Evolutionary conservation across 106 monocot genomes (phyloP), one percentile per base, ranked within the genome.

Genomic region (Acorus calamus): DNA sequence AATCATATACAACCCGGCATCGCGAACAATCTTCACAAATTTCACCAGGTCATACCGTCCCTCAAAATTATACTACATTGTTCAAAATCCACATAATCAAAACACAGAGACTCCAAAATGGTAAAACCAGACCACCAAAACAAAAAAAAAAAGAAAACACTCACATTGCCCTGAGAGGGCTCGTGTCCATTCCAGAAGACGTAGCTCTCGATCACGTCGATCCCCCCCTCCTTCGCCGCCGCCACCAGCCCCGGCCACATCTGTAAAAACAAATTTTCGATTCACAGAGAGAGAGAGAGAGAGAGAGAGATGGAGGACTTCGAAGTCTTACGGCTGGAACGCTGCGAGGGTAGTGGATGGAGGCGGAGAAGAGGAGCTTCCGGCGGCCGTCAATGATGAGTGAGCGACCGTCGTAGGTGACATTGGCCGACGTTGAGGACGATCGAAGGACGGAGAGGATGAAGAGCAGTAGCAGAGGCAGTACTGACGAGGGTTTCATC

Each of bases 181-280:
- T 94, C 94, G 72, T 94, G 94, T 44, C 94, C 94, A 61, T 94
- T 94, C 94, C 94, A 94, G 75, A 94, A 94, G 50, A 94, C 94
- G 68, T 94, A 94, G 14, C 84, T 81, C 70, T 94, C 94, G 53
- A 94, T 86, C 14, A 66, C 75, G 60, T 94, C 81, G 56, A 60
- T 67, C 8, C 94, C 94, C 42, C 94, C 94, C 7, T 84, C 81
- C 74, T 94, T 94, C 2, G 86, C 94, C 8, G 83, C 59, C 3
- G 83, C 81, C 44, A 89, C 84, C 45, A 94, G 81, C 48, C 79
- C 79, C 3, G 94, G 94, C 94, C 94, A 94, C 94, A 94, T 94
- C 93, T 89, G n/a, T n/a, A n/a, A n/a, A n/a, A n/a, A n/a, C n/a
- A n/a, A n/a, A n/a, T n/a, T n/a, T n/a, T n/a, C n/a, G n/a, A n/a